Evolutionary conservation across 2,329 filamentous ascomycete species (phyloP), one percentile per base, ranked within the genome.

Genomic region (Dactylellina haptotyla): DNA sequence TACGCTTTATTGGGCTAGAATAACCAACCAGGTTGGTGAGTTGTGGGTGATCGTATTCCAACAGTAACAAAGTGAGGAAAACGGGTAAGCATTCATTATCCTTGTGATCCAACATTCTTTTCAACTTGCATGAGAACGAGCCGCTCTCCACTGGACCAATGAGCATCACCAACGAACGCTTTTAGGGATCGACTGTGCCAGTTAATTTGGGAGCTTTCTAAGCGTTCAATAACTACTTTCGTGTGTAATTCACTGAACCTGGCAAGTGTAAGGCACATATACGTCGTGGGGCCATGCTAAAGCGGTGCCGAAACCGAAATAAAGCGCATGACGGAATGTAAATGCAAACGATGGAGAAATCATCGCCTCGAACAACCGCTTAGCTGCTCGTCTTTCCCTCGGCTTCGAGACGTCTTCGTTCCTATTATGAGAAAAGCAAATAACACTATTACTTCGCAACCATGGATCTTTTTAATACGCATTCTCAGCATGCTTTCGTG

Each of bases 101-200:
- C 66, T 63, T 48, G 66, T 71, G 66, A 72, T 72, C 67, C 59
- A 72, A 72, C 67, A 65, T 72, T 72, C 59, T 53, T 59, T 28
- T 26, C 28, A 12, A 46, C 58, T 59, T 58, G 58, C 59, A 58
- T 59, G 48, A 64, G 51, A 46, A 50, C 48, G 30, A 70, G 65
- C n/a, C 51, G 53, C 30, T 41, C 37, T 34, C 25, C 14, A 37
- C 28, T 23, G 32, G 37, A 61, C 54, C 34, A 59, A 69, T 69
- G 37, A 41, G 25, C 54, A 53, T 53, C 34, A 16, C 6, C 30
- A 34, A 34, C 14, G 14, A 34, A 34, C 32, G 14, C 41, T 18
- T 48, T 14, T 10, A 18, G 20, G 30, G 41, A 41, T 46, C 28
- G 28, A 41, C 30, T 48, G 41, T 48, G 39, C 53, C 51, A 46